phyloP scores from a whole-genome alignment of 2,329 filamentous ascomycete species.

The Diaporthe velutina region DNA sequence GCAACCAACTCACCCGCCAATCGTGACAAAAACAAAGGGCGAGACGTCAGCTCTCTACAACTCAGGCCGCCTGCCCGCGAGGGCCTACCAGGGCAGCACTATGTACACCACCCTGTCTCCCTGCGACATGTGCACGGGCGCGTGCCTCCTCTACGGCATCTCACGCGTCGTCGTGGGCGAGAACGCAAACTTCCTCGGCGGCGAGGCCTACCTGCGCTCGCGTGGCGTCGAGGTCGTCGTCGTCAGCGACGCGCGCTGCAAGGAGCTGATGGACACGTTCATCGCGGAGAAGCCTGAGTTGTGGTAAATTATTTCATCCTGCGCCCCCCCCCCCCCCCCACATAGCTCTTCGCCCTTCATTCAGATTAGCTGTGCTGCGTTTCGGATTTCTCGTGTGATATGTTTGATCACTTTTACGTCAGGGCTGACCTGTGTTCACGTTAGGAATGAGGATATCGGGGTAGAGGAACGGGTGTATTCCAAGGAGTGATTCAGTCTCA shows the following conservation, averaged over 20 bases:
- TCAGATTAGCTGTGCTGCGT: neutral
- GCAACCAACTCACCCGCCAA: neutral
- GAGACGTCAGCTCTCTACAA: constrained; percentile 83
- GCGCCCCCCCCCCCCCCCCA: neutral
- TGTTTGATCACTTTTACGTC: neutral
- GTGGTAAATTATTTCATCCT: constrained; percentile 64
- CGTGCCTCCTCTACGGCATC: constrained; percentile 82
- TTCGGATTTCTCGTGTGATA: neutral
- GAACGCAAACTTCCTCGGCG: constrained; percentile 81
- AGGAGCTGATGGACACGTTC: constrained; percentile 78
- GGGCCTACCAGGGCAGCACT: constrained; percentile 77
- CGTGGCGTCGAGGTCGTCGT: constrained; percentile 82
- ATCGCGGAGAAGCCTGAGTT: constrained; percentile 79
- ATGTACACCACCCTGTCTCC: constrained; percentile 87
- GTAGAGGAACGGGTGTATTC: constrained; percentile 58
- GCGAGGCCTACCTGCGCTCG: constrained; percentile 76
- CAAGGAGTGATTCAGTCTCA: constrained; percentile 46
- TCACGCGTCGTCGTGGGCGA: constrained; percentile 82
- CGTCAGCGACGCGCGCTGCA: constrained; percentile 74
- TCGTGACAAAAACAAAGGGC: constrained; percentile 60
- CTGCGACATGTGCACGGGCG: constrained; percentile 86
- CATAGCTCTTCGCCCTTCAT: neutral
- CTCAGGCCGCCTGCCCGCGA: constrained; percentile 78
- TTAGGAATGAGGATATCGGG: constrained; percentile 71
- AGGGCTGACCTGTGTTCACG: neutral